These are phyloP conservation scores for Juglanconis juglandina DNA, from an alignment of 2,329 filamentous ascomycete species.

Conservation along the genomic window DNA sequence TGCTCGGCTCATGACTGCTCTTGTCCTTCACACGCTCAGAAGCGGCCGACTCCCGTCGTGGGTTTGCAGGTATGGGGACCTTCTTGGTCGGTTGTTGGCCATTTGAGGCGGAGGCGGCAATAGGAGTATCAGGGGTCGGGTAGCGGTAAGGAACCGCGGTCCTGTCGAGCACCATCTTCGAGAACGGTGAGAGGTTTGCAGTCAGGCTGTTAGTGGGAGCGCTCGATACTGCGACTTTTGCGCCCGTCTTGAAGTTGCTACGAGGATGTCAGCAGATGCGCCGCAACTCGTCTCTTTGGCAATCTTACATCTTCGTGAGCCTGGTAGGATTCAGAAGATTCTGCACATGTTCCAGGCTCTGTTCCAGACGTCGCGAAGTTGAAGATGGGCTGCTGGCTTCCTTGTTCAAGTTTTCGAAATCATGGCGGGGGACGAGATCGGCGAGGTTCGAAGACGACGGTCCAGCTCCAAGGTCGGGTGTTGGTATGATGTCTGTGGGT, in stretches of 20 bases:
- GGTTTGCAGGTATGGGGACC: neutral
- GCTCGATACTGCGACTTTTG: constrained; percentile 31
- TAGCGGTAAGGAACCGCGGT: constrained; percentile 39
- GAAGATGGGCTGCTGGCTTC: constrained; percentile 60
- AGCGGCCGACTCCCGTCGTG: constrained; percentile 19
- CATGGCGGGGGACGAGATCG: constrained; percentile 48
- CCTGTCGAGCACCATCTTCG: constrained; percentile 45
- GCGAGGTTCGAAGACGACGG: constrained; percentile 49
- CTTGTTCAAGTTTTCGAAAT: constrained; percentile 67
- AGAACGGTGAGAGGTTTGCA: constrained; percentile 48
- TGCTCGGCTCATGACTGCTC: constrained; percentile 20
- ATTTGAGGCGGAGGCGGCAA: constrained; percentile 25
- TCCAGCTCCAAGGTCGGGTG: constrained; percentile 57
- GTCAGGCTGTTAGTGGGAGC: constrained; percentile 30
- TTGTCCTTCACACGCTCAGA: neutral
- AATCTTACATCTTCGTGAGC: constrained; percentile 62
- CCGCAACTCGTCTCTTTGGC: neutral
- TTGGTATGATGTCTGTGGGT: constrained; percentile 61
- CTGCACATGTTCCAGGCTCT: constrained; percentile 70
- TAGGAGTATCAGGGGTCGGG: constrained; percentile 34
- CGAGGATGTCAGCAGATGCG: constrained; percentile 27
- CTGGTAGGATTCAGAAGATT: constrained; percentile 70
- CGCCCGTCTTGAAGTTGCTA: constrained; percentile 57
- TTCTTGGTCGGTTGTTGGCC: constrained; percentile 29
- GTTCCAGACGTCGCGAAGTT: constrained; percentile 64